Conservation (phyloP, 768 basidiomycete species). For the Vishniacozyma victoriae region DNA sequence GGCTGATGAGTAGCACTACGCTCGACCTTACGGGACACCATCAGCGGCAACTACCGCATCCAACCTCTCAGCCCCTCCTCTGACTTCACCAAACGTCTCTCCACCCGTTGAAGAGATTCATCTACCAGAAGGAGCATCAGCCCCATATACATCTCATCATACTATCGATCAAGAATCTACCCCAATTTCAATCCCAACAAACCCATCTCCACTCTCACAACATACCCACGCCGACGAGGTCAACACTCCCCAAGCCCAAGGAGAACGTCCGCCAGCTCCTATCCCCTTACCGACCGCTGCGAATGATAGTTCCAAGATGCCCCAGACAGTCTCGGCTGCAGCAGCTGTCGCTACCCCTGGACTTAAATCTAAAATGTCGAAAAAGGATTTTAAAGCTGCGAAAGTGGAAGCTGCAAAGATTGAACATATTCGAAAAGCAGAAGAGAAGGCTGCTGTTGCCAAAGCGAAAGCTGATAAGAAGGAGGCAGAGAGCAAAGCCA, state of each 20-base stretch:
- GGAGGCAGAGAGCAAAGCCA: constrained; percentile 8
- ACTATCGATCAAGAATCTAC: background rate
- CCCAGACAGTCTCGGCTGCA: background rate
- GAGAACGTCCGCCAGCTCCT: background rate
- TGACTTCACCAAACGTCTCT: constrained; percentile 23
- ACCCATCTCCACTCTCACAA: constrained; percentile 18
- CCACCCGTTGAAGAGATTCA: constrained; percentile 21
- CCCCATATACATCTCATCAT: background rate
- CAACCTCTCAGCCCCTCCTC: constrained; percentile 29
- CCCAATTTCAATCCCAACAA: constrained; percentile 3
- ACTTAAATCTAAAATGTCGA: constrained; percentile 20
- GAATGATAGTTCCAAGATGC: background rate
- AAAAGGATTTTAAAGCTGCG: constrained; percentile 39
- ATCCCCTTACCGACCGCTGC: background rate
- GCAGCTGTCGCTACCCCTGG: background rate
- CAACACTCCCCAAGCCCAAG: background rate
- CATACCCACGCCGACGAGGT: constrained; percentile 4
- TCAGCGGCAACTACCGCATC: constrained; percentile 31
- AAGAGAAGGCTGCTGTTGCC: background rate
- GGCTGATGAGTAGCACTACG: constrained; percentile 17
- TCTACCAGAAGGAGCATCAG: background rate
- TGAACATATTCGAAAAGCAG: constrained; percentile 1
- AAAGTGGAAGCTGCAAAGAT: constrained; percentile 29
- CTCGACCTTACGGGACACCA: constrained; percentile 24
- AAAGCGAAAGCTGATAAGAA: background rate